A percentile compares a stretch with the other conserved stretches of the same genome.
Evolutionary conservation across 139 green algal species (phyloP).

Genomic region (Micromonas pusilla): DNA sequence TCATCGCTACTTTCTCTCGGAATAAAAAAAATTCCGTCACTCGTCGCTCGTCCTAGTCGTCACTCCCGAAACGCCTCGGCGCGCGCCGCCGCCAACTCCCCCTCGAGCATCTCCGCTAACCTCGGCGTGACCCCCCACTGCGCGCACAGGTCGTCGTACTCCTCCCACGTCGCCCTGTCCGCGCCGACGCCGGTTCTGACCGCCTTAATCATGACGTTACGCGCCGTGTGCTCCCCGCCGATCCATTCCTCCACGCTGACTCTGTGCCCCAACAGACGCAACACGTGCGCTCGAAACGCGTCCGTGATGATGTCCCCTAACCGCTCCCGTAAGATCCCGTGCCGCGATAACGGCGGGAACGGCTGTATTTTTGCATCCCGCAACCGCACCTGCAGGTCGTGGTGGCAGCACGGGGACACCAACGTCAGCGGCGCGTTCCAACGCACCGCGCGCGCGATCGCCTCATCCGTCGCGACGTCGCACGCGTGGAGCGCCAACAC

Average conservation of each 20-base stretch:
- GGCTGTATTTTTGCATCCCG: constrained; percentile 23
- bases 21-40: no score
- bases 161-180: constrained; percentile 29
- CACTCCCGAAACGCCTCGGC: background rate
- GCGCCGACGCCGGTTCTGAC: constrained; percentile 5
- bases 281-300: constrained; percentile 36
- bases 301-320: constrained; percentile 56
- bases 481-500: constrained; percentile 61
- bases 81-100: background rate
- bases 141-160: constrained; percentile 27
- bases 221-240: constrained; percentile 51
- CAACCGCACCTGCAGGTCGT: constrained; percentile 40
- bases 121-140: background rate
- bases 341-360: constrained; percentile 34
- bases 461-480: constrained; percentile 60
- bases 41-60: no score
- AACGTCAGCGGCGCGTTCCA: constrained; percentile 42
- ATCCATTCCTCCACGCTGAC: constrained; percentile 50
- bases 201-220: constrained; percentile 53
- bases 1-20: no score
- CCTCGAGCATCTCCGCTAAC: background rate
- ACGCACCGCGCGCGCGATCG: constrained; percentile 45
- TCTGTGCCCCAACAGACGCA: constrained; percentile 35
- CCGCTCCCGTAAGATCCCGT: constrained; percentile 55
- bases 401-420: constrained; percentile 58